A percentile compares a stretch with the other conserved stretches of the same genome.
Conservation (phyloP, 805 yeast species). For the Barnettozyma vustinii region DNA sequence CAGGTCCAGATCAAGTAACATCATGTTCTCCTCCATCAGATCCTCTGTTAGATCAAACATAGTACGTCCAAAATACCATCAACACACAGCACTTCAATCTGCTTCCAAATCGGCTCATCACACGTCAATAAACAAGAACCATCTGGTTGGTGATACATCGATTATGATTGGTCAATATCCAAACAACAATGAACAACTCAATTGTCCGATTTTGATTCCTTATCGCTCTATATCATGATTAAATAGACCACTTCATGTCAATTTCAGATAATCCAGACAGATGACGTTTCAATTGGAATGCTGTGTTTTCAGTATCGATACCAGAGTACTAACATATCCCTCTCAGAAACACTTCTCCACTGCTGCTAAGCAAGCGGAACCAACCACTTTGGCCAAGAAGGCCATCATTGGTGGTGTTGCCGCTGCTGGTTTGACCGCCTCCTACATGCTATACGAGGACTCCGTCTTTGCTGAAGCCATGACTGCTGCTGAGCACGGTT, state of each 20-base stretch:
- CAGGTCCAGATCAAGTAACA: constrained; percentile 9
- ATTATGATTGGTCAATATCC: constrained; percentile 9
- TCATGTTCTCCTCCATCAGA: constrained; percentile 29
- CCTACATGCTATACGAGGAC: constrained; percentile 78
- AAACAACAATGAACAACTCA: not conserved
- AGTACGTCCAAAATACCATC: constrained; percentile 16
- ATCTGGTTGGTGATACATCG: constrained; percentile 8
- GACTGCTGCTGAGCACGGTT: constrained; percentile 99
- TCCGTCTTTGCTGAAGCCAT: constrained; percentile 86
- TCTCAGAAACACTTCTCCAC: constrained; percentile 28
- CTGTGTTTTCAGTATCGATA: not conserved
- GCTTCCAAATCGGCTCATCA: not conserved
- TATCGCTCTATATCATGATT: not conserved
- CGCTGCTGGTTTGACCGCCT: constrained; percentile 72
- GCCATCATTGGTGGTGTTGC: constrained; percentile 59
- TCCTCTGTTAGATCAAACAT: constrained; percentile 28
- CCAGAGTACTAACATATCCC: constrained; percentile 11
- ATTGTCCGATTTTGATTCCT: not conserved
- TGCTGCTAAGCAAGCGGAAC: constrained; percentile 32
- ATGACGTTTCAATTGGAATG: not conserved
- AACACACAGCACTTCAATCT: not conserved
- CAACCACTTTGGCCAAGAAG: constrained; percentile 36
- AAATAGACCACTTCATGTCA: not conserved
- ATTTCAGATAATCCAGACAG: not conserved
- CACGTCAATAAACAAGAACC: not conserved